These are phyloP conservation scores for Rhododendron mucronatum DNA, from an alignment of 148 eudicot species.

Conservation along the genomic window DNA sequence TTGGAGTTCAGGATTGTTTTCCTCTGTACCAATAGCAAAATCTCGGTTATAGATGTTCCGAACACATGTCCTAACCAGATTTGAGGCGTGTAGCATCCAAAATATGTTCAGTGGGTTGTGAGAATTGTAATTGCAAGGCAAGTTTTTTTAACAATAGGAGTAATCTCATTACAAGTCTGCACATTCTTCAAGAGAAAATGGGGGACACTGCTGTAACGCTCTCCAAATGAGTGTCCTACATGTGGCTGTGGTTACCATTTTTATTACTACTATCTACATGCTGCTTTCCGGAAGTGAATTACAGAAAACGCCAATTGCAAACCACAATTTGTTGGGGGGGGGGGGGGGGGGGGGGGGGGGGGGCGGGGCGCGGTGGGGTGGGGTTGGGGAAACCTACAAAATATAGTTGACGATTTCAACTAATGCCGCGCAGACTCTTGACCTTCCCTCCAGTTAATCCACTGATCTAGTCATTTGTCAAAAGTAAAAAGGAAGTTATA, in stretches of 20 bases:
- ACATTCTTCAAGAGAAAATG: not conserved
- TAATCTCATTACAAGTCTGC: not conserved
- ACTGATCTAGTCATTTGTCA: not conserved
- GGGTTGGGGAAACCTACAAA: not conserved
- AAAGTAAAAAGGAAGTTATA: not conserved
- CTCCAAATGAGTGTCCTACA: not conserved
- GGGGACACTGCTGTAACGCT: not conserved
- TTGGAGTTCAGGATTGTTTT: not conserved
- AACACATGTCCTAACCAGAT: not conserved
- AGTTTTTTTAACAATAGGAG: not conserved
- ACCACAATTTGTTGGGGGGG: not conserved
- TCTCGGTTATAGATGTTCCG: not conserved
- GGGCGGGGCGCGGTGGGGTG: too few relatives aligned
- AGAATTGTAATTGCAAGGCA: not conserved
- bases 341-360: too few relatives aligned
- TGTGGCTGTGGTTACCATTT: not conserved
- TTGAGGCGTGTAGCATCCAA: not conserved
- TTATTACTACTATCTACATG: not conserved
- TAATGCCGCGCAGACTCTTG: not conserved
- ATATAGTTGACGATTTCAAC: not conserved
- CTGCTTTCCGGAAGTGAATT: not conserved
- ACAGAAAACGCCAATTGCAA: not conserved
- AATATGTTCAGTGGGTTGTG: not conserved
- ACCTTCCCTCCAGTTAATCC: not conserved
- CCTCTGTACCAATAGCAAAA: not conserved